phyloP scores from a whole-genome alignment of 495 filamentous ascomycete species.

The Penicillium antarcticum region DNA sequence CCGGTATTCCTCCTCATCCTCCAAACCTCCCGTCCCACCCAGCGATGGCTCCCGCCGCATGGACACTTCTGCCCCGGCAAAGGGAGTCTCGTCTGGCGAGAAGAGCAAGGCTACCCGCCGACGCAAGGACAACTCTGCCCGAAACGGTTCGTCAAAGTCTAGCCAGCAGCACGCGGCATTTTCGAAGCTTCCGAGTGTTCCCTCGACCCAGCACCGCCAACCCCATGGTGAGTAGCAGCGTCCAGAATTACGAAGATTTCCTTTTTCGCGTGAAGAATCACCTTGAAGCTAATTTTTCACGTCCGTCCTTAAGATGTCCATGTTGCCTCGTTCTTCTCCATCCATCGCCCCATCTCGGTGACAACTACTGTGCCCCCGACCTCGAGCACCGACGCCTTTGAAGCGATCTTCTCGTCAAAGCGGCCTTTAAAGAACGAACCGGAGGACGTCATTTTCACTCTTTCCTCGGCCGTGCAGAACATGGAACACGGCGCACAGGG shows the following conservation, averaged over 20 bases:
- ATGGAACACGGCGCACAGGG: constrained; percentile 55
- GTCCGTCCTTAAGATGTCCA: constrained; percentile 61
- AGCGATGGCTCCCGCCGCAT: constrained; percentile 44
- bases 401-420: constrained; percentile 67
- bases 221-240: constrained; percentile 58
- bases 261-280: neutral
- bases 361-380: constrained; percentile 72
- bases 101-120: constrained; percentile 36
- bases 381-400: constrained; percentile 69
- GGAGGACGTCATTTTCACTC: constrained; percentile 72
- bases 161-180: constrained; percentile 39
- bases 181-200: constrained; percentile 73
- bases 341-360: constrained; percentile 90
- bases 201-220: constrained; percentile 75
- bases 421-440: constrained; percentile 47
- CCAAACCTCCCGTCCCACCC: constrained; percentile 43
- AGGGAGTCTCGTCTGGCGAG: constrained; percentile 35
- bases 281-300: neutral
- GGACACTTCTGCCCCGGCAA: constrained; percentile 41
- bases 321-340: constrained; percentile 90
- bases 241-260: neutral
- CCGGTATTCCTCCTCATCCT: constrained; percentile 53
- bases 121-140: constrained; percentile 36
- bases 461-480: constrained; percentile 67
- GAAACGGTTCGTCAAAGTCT: constrained; percentile 34